Conservation (phyloP, 306 rosid species). For the Mucuna pruriens region DNA sequence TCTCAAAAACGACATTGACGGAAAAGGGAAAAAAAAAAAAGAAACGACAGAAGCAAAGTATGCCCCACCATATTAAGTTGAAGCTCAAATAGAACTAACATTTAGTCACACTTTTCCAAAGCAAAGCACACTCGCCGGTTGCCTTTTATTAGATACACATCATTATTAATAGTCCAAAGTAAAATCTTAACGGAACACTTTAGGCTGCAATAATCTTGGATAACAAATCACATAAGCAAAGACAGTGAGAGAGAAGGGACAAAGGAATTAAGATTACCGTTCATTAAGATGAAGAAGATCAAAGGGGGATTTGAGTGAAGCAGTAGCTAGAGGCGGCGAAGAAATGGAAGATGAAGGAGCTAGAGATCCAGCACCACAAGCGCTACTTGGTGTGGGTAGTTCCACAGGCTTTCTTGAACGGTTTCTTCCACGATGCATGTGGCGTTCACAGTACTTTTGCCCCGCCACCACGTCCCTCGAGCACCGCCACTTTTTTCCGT, state of each 20-base stretch:
- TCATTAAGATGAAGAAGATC: constrained; percentile 65
- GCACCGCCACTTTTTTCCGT: constrained; percentile 99
- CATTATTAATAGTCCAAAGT: background rate
- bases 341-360: constrained; percentile 31
- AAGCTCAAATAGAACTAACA: constrained; percentile 18
- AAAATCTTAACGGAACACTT: background rate
- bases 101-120: constrained; percentile 17
- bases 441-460: constrained; percentile 99
- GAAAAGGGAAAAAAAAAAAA: background rate
- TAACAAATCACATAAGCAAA: background rate
- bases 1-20: constrained; percentile 15
- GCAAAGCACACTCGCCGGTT: constrained; percentile 12
- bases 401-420: constrained; percentile 99
- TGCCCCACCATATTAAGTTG: constrained; percentile 38
- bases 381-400: constrained; percentile 63
- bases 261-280: constrained; percentile 48
- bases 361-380: constrained; percentile 31
- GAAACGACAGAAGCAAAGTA: background rate
- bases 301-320: constrained; percentile 64
- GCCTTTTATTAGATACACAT: constrained; percentile 14
- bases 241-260: background rate
- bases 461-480: constrained; percentile 94
- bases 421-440: constrained; percentile 92
- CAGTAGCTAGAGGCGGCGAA: constrained; percentile 45
- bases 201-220: background rate